Evolutionary conservation across 2,329 filamentous ascomycete species (phyloP), one percentile per base, ranked within the genome.

Genomic region (Ceratocystis papillata): DNA sequence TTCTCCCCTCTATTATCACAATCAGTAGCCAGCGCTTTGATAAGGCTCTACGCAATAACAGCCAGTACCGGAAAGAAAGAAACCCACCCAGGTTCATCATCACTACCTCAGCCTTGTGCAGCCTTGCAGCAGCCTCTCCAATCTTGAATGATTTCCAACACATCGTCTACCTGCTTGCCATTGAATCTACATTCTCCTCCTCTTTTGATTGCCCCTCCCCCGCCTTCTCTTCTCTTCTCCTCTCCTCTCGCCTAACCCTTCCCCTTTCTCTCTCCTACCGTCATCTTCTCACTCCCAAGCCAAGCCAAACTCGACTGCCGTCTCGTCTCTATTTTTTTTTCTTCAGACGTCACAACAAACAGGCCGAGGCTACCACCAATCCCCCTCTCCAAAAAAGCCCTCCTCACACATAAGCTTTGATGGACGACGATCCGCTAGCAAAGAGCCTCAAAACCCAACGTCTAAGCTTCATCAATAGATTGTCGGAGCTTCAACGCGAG

Each of bases 401-500:
- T n/a, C 44, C 12, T 33, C 30, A 12, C 30, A 53, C 62, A 59
- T 48, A 45, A 48, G 50, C 46, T 57, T 67, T 65, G 63, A 67
- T 67, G 66, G 66, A 67, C 66, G 66, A 67, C 66, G 66, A 67
- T 62, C 66, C 66, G 53, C 44, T 67, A 41, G 60, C 66, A 50
- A 67, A 67, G 64, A 67, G 64, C 41, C 60, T 67, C 59, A 67
- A 67, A 59, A 67, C 66, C 46, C 66, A 67, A 63, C 66, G 66
- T 30, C 66, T 67, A 33, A 67, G 66, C 63, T 67, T 67, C 60
- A 67, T 67, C 37, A 63, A 12, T 57, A 67, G 64, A 62, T 64
- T 67, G 53, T 63, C 46, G 41, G 66, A 67, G 66, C 66, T 67
- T 7, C 57, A 67, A 61, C 63, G 64, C 10, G 66, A 67, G 62